These are phyloP conservation scores for Trametes hirsuta DNA, from an alignment of 1,284 basidiomycete genomes.

Conservation along the genomic window DNA sequence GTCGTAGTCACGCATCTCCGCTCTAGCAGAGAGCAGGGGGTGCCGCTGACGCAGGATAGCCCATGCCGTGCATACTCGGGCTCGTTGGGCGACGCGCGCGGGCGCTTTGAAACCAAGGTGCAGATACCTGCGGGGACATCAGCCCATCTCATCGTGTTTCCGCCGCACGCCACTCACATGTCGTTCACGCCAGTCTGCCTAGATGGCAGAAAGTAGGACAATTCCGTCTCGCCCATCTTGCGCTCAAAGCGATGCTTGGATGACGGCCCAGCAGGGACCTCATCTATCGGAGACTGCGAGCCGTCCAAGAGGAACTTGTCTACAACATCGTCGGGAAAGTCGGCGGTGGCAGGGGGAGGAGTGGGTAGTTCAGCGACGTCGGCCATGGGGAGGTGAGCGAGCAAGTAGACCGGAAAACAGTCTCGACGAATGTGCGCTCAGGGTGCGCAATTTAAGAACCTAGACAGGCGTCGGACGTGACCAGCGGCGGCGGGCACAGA, in stretches of 20 bases:
- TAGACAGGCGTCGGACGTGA: constrained; percentile 2
- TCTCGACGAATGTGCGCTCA: background rate
- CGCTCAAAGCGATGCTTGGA: constrained; percentile 40
- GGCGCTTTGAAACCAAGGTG: constrained; percentile 68
- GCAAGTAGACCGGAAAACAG: background rate
- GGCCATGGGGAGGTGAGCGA: constrained; percentile 2
- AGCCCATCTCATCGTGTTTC: constrained; percentile 1
- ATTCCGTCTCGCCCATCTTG: constrained; percentile 64
- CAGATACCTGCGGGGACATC: constrained; percentile 55
- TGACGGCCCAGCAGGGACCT: background rate
- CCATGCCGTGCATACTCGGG: constrained; percentile 65
- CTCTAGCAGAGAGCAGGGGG: constrained; percentile 63
- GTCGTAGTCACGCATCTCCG: constrained; percentile 64
- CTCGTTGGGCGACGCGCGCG: constrained; percentile 41
- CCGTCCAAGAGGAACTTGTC: constrained; percentile 10
- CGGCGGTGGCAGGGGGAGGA: constrained; percentile 25
- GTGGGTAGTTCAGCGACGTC: constrained; percentile 23
- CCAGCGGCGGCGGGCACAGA: constrained; percentile 2
- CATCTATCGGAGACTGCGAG: background rate
- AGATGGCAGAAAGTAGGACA: constrained; percentile 75
- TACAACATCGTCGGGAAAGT: constrained; percentile 4
- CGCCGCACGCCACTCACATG: constrained; percentile 53
- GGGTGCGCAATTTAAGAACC: constrained; percentile 1
- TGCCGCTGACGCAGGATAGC: constrained; percentile 68
- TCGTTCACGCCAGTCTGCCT: constrained; percentile 80